These are phyloP conservation scores for Arachis monticola DNA, from an alignment of 331 rosid genomes.

Conservation along the genomic window DNA sequence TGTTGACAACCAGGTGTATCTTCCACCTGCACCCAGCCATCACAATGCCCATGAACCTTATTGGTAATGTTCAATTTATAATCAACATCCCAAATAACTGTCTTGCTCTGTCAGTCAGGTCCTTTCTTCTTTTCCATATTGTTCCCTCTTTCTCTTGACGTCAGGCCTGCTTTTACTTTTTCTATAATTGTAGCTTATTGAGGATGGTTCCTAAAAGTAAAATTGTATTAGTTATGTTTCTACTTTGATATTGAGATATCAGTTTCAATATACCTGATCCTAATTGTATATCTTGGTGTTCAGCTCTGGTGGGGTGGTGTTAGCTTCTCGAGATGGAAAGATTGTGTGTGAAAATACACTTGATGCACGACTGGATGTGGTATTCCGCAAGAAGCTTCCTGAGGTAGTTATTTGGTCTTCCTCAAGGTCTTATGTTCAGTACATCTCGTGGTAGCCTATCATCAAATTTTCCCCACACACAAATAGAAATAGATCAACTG, in stretches of 20 bases:
- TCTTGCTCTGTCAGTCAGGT: constrained; percentile 3
- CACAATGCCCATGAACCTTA: constrained; percentile 64
- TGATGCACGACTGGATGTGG: constrained; percentile 94
- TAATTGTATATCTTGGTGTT: constrained; percentile 30
- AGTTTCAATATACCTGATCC: constrained; percentile 34
- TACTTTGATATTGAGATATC: constrained; percentile 26
- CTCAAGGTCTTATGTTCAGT: background rate
- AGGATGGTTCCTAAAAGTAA: constrained; percentile 35
- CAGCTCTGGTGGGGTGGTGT: constrained; percentile 98
- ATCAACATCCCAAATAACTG: constrained; percentile 15
- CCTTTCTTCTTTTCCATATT: constrained; percentile 25
- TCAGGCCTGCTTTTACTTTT: constrained; percentile 15
- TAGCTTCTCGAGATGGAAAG: constrained; percentile 98
- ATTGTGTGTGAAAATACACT: constrained; percentile 92
- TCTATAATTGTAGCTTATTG: constrained; percentile 15
- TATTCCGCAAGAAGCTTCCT: constrained; percentile 91
- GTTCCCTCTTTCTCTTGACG: constrained; percentile 13
- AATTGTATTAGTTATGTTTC: constrained; percentile 14
- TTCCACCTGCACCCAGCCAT: constrained; percentile 89
- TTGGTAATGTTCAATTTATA: constrained; percentile 60
- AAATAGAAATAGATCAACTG: constrained; percentile 1
- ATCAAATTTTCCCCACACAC: background rate
- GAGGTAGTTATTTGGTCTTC: constrained; percentile 60
- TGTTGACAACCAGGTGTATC: constrained; percentile 69
- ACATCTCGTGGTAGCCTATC: constrained; percentile 3